Percentiles rank a stretch among this genome's conserved stretches.
phyloP scores from a whole-genome alignment of 108 stramenopile species.

The Cyclotella cryptica region DNA sequence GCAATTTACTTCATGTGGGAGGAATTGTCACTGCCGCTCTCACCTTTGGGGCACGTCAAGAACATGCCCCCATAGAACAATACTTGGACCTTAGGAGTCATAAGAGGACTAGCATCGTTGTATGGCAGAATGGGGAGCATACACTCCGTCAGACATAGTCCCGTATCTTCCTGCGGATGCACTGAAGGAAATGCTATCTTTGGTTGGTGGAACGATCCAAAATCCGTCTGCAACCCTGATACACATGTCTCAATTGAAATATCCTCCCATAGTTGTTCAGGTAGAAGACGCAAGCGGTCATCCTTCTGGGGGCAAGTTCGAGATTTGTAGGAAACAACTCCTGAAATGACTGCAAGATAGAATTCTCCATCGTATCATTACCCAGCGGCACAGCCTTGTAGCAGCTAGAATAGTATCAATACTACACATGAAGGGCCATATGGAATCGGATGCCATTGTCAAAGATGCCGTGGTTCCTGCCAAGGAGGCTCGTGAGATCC shows the following conservation, averaged over 20 bases:
- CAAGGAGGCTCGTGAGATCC: no score
- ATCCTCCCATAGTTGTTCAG: slow-evolving; percentile 62
- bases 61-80: slow-evolving; percentile 49
- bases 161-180: slow-evolving; percentile 64
- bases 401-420: slow-evolving; percentile 86
- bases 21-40: slow-evolving; percentile 73
- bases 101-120: slow-evolving; percentile 42
- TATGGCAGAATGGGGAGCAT: slow-evolving; percentile 57
- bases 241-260: slow-evolving; percentile 52
- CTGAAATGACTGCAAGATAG: slow-evolving; percentile 69
- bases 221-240: slow-evolving; percentile 60
- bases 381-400: slow-evolving; percentile 71
- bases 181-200: slow-evolving; percentile 58
- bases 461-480: no score
- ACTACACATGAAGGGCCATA: slow-evolving; percentile 61
- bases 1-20: slow-evolving; percentile 47
- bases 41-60: slow-evolving; percentile 48
- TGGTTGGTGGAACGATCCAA: slow-evolving; percentile 57
- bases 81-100: slow-evolving; percentile 20
- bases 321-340: slow-evolving; percentile 56
- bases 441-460: slow-evolving; percentile 81
- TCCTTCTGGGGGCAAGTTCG: slow-evolving; percentile 68
- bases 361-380: slow-evolving; percentile 67
- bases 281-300: slow-evolving; percentile 76
- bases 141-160: slow-evolving; percentile 60